phyloP scores from a whole-genome alignment of 257 asterid genomes.

The Solanum tarapatanum region DNA sequence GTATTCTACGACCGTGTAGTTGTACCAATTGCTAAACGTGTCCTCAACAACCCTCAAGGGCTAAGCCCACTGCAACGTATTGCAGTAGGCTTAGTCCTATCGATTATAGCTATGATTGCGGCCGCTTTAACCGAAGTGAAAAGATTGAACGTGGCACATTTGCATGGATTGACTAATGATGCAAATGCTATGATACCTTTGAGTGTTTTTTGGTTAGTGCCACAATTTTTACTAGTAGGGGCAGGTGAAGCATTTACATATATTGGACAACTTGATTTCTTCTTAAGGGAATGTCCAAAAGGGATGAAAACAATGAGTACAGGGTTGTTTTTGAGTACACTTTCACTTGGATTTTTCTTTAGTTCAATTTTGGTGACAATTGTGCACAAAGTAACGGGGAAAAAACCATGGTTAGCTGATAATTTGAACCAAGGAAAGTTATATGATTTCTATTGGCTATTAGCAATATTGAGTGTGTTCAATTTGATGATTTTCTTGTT shows the following conservation, averaged over 20 bases:
- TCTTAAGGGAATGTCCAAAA: slow-evolving; percentile 65
- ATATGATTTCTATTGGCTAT: slow-evolving; percentile 63
- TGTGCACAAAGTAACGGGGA: slow-evolving; percentile 49
- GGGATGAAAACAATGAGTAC: slow-evolving; percentile 95
- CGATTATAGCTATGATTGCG: slow-evolving; percentile 44
- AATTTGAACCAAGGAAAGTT: slow-evolving; percentile 63
- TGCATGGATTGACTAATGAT: slow-evolving; percentile 20
- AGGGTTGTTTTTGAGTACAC: slow-evolving; percentile 66
- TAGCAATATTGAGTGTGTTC: slow-evolving; percentile 40
- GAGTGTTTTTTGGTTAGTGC: slow-evolving; percentile 61
- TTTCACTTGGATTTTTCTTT: slow-evolving; percentile 60
- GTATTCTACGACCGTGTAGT: slow-evolving; percentile 46
- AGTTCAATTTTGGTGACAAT: slow-evolving; percentile 56
- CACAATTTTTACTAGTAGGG: slow-evolving; percentile 67
- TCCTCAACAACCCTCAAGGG: slow-evolving; percentile 42
- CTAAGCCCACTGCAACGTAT: slow-evolving; percentile 64
- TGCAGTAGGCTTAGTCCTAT: slow-evolving; percentile 38
- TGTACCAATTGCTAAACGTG: slow-evolving; percentile 23
- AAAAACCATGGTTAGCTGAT: slow-evolving; percentile 69
- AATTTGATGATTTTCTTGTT: slow-evolving; percentile 37
- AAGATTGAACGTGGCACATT: slow-evolving; percentile 25
- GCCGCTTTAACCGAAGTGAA: slow-evolving; percentile 50
- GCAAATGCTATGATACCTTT: slow-evolving; percentile 11
- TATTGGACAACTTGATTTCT: slow-evolving; percentile 85
- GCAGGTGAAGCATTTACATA: slow-evolving; percentile 83